These are phyloP conservation scores for Colletotrichum sp. DNA, from an alignment of 2,329 filamentous ascomycete species.

Conservation along the genomic window DNA sequence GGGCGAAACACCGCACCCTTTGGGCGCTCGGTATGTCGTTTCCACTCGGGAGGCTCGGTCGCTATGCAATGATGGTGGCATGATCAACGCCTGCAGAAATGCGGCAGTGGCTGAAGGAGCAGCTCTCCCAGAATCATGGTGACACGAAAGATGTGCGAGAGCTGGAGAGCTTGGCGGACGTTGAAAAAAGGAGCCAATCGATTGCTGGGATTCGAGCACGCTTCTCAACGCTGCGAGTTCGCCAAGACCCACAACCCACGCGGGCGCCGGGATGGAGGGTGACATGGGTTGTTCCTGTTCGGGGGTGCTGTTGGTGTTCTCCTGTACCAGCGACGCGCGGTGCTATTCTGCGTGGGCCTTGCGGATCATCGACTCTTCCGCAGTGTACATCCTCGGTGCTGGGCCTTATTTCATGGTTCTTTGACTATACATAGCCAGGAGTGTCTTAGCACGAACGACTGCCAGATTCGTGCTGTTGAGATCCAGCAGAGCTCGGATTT, in stretches of 20 bases:
- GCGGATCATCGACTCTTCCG: no score
- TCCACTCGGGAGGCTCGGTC: background rate
- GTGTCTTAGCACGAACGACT: no score
- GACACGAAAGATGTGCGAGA: background rate
- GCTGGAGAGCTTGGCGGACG: background rate
- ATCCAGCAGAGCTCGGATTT: no score
- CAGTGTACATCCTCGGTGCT: no score
- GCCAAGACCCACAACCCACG: background rate
- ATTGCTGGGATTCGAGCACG: slow-evolving; percentile 1
- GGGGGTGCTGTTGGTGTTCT: background rate
- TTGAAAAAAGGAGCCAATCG: background rate
- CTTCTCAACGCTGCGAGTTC: background rate
- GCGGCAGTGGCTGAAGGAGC: background rate
- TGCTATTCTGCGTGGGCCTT: no score
- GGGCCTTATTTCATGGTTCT: no score
- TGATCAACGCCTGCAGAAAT: background rate
- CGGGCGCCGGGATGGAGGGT: slow-evolving; percentile 13
- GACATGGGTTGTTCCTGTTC: slow-evolving; percentile 24
- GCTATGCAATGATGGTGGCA: background rate
- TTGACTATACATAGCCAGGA: no score
- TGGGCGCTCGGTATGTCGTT: background rate
- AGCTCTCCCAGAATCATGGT: background rate
- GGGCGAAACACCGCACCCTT: background rate
- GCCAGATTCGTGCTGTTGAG: no score
- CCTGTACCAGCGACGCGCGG: no score